phyloP scores from a whole-genome alignment of 257 asterid species.

The Buddleja alternifolia region DNA sequence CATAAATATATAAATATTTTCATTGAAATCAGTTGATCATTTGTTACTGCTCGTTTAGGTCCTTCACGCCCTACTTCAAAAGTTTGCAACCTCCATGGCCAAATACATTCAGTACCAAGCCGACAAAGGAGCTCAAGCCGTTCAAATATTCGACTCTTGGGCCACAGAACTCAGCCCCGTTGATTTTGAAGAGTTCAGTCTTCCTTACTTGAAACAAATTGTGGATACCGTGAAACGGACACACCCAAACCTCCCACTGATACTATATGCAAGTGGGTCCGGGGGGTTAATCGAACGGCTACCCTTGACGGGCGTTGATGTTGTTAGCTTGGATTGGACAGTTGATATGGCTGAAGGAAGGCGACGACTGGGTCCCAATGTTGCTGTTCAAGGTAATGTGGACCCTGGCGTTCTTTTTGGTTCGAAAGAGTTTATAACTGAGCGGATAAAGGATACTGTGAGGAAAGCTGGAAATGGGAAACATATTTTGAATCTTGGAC shows the following conservation, averaged over 20 bases:
- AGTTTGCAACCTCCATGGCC: slow-evolving; percentile 94
- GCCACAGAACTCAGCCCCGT: slow-evolving; percentile 97
- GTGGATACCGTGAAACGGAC: slow-evolving; percentile 78
- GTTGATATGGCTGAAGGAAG: slow-evolving; percentile 98
- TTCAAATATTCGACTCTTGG: slow-evolving; percentile 99
- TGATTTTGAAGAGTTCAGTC: slow-evolving; percentile 94
- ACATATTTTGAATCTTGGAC: slow-evolving; percentile 96
- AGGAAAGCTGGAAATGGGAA: slow-evolving; percentile 90
- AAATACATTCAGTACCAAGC: slow-evolving; percentile 90
- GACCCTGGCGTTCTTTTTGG: slow-evolving; percentile 99
- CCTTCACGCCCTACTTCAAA: slow-evolving; percentile 86
- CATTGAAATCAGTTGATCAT: not conserved
- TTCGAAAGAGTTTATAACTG: slow-evolving; percentile 89
- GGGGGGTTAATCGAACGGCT: slow-evolving; percentile 99
- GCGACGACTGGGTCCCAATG: slow-evolving; percentile 71
- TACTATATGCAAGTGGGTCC: slow-evolving; percentile 93
- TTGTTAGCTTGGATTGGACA: slow-evolving; percentile 97
- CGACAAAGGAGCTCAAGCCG: slow-evolving; percentile 97
- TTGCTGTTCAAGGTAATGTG: slow-evolving; percentile 92
- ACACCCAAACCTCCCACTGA: slow-evolving; percentile 81
- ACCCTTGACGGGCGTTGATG: slow-evolving; percentile 88
- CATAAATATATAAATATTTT: not conserved
- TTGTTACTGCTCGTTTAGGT: slow-evolving; percentile 42
- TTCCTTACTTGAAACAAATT: slow-evolving; percentile 81
- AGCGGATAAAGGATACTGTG: slow-evolving; percentile 81